Evolutionary conservation across 768 basidiomycete species (phyloP).

Genomic region (Pleurotus tuber-regium): DNA sequence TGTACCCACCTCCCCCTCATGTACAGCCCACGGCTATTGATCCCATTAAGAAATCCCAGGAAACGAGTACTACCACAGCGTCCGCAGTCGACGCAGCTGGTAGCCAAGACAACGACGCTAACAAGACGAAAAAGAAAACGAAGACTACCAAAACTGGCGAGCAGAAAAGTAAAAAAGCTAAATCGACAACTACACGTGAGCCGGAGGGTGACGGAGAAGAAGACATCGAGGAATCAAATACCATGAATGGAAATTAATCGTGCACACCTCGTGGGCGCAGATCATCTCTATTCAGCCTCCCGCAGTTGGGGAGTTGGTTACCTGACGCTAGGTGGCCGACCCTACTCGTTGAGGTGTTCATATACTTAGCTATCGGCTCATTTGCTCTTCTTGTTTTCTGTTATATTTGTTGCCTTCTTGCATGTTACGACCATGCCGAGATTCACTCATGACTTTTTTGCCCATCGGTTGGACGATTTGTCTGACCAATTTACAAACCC

Average conservation of each 20-base stretch:
- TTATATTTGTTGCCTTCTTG: no score
- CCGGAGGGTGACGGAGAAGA: not conserved
- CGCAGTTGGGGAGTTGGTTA: no score
- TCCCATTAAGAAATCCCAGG: not conserved
- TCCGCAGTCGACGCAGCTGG: not conserved
- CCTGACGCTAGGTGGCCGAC: no score
- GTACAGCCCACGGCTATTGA: not conserved
- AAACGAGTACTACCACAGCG: not conserved
- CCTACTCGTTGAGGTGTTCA: no score
- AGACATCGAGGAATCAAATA: not conserved
- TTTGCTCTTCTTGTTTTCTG: not conserved
- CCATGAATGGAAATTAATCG: not conserved
- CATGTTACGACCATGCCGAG: no score
- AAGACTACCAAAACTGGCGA: not conserved
- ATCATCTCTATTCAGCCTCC: not conserved
- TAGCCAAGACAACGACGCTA: not conserved
- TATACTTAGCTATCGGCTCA: no score
- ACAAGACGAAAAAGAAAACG: slow-evolving; percentile 4
- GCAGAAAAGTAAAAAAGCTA: not conserved
- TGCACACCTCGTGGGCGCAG: not conserved
- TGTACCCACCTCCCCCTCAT: not conserved
- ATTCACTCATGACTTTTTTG: no score
- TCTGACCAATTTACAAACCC: no score
- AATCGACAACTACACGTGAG: not conserved
- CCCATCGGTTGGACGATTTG: no score